Percentiles rank a stretch among this genome's conserved stretches.
Evolutionary conservation across 495 filamentous ascomycete genomes (phyloP).

Genomic region (Halenospora varia): DNA sequence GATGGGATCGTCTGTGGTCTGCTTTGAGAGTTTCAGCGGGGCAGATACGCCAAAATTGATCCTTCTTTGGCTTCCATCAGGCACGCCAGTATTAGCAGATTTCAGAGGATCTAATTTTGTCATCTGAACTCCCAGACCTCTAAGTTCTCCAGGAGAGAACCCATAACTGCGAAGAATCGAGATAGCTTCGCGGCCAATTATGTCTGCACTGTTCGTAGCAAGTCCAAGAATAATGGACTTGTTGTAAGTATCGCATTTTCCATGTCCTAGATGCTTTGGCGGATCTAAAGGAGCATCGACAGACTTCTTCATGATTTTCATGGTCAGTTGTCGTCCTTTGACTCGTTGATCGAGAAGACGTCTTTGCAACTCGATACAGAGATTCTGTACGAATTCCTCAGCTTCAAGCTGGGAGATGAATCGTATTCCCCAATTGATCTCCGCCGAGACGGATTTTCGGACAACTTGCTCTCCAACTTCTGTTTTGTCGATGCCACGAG

Average conservation of each 20-base stretch:
- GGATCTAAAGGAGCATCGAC: slow-evolving; percentile 86
- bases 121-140: slow-evolving; percentile 88
- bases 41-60: slow-evolving; percentile 20
- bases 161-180: slow-evolving; percentile 76
- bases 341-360: slow-evolving; percentile 77
- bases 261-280: slow-evolving; percentile 91
- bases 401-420: slow-evolving; percentile 87
- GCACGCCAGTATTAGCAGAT: slow-evolving; percentile 18
- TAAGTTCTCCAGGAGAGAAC: slow-evolving; percentile 83
- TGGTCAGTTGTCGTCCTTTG: slow-evolving; percentile 79
- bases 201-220: slow-evolving; percentile 66
- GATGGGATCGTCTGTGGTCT: slow-evolving; percentile 21
- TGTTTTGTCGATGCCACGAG: slow-evolving; percentile 78
- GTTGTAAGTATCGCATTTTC: slow-evolving; percentile 89
- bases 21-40: slow-evolving; percentile 10
- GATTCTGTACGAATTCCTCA: slow-evolving; percentile 79
- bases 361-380: slow-evolving; percentile 78
- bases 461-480: slow-evolving; percentile 79
- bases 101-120: slow-evolving; percentile 84
- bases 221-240: slow-evolving; percentile 80
- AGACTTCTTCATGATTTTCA: slow-evolving; percentile 89
- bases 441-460: slow-evolving; percentile 89
- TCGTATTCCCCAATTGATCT: slow-evolving; percentile 97
- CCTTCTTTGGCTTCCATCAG: slow-evolving; percentile 56
- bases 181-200: slow-evolving; percentile 74